Evolutionary conservation across 441 rosid species (phyloP).

Genomic region (Mallotus repandus): DNA sequence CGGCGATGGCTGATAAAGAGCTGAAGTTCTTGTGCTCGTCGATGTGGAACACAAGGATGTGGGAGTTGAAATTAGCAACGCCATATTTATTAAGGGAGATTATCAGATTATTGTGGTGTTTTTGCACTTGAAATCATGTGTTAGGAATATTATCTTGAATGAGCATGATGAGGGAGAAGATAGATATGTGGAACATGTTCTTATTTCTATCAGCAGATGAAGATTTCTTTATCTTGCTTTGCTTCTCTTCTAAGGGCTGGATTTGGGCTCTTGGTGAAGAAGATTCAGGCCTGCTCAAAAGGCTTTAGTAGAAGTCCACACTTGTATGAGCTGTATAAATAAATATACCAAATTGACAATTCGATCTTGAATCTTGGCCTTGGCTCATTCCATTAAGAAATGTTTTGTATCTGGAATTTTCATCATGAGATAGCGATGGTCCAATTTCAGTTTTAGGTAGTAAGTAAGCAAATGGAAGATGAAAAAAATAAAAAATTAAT

Average conservation of each 20-base stretch:
- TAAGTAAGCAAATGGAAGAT: no score
- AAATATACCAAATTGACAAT: no score
- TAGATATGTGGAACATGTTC: slow-evolving; percentile 5
- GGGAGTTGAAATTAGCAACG: slow-evolving; percentile 40
- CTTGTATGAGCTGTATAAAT: no score
- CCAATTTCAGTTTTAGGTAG: not conserved
- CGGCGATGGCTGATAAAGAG: slow-evolving; percentile 10
- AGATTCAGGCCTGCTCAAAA: no score
- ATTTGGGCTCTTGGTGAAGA: not conserved
- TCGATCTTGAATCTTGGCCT: no score
- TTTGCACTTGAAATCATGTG: not conserved
- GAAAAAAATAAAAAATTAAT: no score
- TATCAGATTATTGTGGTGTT: not conserved
- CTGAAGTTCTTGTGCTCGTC: slow-evolving; percentile 31
- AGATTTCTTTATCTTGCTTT: not conserved
- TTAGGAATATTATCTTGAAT: not conserved
- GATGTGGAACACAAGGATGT: slow-evolving; percentile 30
- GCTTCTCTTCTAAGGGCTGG: no score
- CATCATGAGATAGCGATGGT: not conserved
- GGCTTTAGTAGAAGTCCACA: no score
- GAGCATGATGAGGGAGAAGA: not conserved
- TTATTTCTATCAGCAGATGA: no score
- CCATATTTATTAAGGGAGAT: slow-evolving; percentile 31
- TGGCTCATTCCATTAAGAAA: no score
- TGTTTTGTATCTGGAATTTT: no score